Percentiles rank a stretch among this genome's conserved stretches.
Evolutionary conservation across 805 yeast genomes (phyloP).

Genomic region (Ogataea trehaloabstinens): DNA sequence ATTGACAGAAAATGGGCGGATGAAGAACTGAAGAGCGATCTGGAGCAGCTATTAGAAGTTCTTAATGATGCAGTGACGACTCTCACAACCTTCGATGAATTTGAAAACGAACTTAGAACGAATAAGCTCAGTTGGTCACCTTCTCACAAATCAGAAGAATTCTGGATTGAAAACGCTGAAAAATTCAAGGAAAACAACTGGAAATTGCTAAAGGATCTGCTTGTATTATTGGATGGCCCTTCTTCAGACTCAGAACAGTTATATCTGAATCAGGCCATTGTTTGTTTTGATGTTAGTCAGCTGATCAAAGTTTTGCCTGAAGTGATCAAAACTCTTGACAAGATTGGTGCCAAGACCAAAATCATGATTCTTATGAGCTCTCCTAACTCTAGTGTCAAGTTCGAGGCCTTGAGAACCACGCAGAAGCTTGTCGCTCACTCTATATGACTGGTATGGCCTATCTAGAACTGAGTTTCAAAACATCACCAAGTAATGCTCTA

Average conservation of each 20-base stretch:
- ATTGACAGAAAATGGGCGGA: constrained; percentile 92
- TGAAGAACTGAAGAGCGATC: constrained; percentile 79
- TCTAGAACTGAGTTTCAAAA: constrained; percentile 6
- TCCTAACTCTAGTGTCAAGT: constrained; percentile 83
- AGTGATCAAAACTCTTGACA: constrained; percentile 49
- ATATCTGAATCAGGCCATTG: constrained; percentile 49
- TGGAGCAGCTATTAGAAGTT: constrained; percentile 53
- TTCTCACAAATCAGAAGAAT: constrained; percentile 82
- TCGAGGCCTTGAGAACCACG: constrained; percentile 94
- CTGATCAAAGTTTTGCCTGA: constrained; percentile 64
- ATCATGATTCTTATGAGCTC: constrained; percentile 83
- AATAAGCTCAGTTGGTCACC: constrained; percentile 86
- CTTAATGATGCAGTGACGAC: constrained; percentile 71
- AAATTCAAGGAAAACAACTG: constrained; percentile 77
- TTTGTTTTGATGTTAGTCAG: constrained; percentile 65
- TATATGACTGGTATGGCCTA: constrained; percentile 38
- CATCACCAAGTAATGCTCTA: too few relatives aligned
- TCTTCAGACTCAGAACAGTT: constrained; percentile 27
- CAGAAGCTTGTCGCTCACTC: constrained; percentile 87
- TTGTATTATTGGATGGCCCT: constrained; percentile 43
- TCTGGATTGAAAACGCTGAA: constrained; percentile 82
- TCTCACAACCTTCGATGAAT: constrained; percentile 91
- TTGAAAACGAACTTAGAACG: constrained; percentile 77
- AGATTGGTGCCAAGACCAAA: constrained; percentile 65
- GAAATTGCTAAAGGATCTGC: constrained; percentile 63